Conservation (phyloP, 2,329 filamentous ascomycete species). For the Colletotrichum ledebouriae region DNA sequence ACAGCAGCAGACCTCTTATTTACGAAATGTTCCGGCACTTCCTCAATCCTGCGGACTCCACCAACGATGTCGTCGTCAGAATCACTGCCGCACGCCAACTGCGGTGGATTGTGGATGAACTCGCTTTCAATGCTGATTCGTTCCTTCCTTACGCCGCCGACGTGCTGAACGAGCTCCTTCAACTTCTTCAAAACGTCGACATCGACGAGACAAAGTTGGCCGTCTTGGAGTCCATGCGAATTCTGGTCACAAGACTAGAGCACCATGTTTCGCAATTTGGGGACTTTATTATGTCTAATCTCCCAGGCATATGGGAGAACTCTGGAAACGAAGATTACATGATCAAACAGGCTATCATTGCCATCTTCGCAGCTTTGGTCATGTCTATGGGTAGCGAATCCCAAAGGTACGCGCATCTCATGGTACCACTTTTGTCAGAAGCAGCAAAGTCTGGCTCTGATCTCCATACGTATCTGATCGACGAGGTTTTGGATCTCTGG, state of each 20-base stretch:
- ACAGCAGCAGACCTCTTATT: conserved; percentile 77
- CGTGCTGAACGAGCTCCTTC: conserved; percentile 79
- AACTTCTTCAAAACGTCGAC: conserved; percentile 83
- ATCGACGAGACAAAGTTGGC: conserved; percentile 91
- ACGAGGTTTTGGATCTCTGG: conserved; percentile 95
- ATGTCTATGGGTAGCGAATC: conserved; percentile 85
- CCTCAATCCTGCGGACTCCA: conserved; percentile 79
- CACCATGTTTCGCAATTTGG: conserved; percentile 76
- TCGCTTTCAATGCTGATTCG: conserved; percentile 79
- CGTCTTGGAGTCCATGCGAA: conserved; percentile 86
- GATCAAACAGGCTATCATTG: conserved; percentile 93
- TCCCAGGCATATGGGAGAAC: conserved; percentile 87
- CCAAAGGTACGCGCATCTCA: conserved; percentile 81
- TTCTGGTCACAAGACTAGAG: conserved; percentile 86
- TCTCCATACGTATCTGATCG: conserved; percentile 84
- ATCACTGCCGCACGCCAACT: conserved; percentile 92
- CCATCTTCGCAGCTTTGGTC: conserved; percentile 87
- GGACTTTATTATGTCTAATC: conserved; percentile 83
- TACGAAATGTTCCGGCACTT: conserved; percentile 93
- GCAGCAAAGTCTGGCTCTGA: conserved; percentile 83
- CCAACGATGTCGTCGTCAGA: conserved; percentile 92
- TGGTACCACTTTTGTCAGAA: conserved; percentile 85
- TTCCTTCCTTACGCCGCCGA: conserved; percentile 85
- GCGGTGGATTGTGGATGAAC: conserved; percentile 84
- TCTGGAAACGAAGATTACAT: conserved; percentile 86